Evolutionary conservation across 148 eudicot species (phyloP).

Genomic region (Gaultheria prostrata): DNA sequence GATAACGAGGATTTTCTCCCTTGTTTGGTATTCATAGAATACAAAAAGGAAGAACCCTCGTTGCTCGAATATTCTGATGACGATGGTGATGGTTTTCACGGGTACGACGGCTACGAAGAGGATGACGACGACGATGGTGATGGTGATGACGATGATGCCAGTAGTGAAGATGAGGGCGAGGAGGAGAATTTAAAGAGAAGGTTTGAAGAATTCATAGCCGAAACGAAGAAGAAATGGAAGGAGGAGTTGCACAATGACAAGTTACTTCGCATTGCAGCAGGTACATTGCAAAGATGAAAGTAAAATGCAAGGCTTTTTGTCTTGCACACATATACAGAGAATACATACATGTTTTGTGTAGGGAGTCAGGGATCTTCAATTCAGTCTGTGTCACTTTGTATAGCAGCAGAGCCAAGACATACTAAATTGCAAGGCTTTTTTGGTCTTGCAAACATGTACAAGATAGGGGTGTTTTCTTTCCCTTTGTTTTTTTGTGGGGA

Average conservation of each 20-base stretch:
- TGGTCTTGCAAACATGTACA: not conserved
- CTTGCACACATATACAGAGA: too few relatives aligned
- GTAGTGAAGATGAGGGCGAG: not conserved
- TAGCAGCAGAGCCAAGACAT: not conserved
- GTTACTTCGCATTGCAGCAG: not conserved
- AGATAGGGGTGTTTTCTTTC: not conserved
- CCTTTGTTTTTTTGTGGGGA: not conserved
- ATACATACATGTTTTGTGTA: too few relatives aligned
- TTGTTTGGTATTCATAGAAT: conserved; percentile 13
- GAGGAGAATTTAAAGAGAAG: not conserved
- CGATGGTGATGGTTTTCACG: not conserved
- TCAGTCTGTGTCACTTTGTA: not conserved
- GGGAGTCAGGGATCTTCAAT: not conserved
- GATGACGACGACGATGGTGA: not conserved
- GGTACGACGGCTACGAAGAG: not conserved
- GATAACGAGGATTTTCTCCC: conserved; percentile 12
- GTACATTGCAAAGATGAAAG: not conserved
- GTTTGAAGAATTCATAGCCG: not conserved
- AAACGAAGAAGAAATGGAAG: not conserved
- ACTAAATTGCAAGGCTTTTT: too few relatives aligned
- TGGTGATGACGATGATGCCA: not conserved
- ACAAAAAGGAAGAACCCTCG: not conserved
- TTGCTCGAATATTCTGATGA: not conserved
- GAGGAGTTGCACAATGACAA: not conserved
- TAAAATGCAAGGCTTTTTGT: not conserved